Percentiles rank a stretch among this genome's conserved stretches.
phyloP scores from a whole-genome alignment of 225 moss, liverwort and hornwort genomes.

The Straminergon stramineum region DNA sequence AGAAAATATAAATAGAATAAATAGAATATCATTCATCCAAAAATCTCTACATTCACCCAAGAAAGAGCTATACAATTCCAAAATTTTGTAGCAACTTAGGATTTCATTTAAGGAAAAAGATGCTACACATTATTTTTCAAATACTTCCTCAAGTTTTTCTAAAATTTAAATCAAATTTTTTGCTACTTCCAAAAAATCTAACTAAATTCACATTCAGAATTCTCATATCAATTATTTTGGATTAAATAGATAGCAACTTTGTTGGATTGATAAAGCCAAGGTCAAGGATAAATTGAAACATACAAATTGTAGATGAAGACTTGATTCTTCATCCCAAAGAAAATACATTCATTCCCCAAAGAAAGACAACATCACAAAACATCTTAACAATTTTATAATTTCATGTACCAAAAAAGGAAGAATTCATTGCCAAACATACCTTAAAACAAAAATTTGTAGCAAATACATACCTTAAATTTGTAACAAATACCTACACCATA shows the following conservation, averaged over 20 bases:
- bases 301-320: rapidly evolving
- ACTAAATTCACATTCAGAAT: neutral
- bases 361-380: neutral
- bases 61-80: rapidly evolving
- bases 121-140: neutral
- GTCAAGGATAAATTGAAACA: neutral
- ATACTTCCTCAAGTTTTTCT: neutral
- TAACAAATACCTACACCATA: no score
- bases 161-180: no score
- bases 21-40: neutral
- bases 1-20: neutral
- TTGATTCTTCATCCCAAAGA: neutral
- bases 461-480: no score
- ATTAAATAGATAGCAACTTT: neutral
- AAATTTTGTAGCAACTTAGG: neutral
- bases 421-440: neutral
- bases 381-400: neutral
- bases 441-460: no score
- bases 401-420: rapidly evolving
- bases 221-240: neutral
- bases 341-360: neutral
- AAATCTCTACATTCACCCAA: neutral
- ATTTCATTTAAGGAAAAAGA: rapidly evolving
- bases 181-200: neutral
- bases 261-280: rapidly evolving